phyloP scores from a whole-genome alignment of 139 green algal species.

The Bryopsis sp. region DNA sequence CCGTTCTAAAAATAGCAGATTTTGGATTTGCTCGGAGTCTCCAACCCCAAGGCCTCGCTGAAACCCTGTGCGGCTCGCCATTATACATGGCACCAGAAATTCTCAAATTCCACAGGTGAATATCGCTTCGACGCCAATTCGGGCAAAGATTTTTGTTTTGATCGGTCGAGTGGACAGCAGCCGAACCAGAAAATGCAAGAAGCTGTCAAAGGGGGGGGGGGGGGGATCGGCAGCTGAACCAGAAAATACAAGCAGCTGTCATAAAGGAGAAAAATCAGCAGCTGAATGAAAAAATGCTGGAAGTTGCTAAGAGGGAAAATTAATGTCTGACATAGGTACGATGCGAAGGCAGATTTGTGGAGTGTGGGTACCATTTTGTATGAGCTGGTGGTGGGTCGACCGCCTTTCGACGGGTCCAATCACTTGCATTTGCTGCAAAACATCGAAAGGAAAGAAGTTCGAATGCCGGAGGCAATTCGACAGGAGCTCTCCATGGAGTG shows the following conservation, averaged over 20 bases:
- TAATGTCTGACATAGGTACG: constrained; percentile 11
- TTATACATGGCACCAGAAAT: constrained; percentile 99
- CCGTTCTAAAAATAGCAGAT: constrained; percentile 94
- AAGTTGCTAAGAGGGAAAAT: constrained; percentile 13
- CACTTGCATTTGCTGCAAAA: constrained; percentile 86
- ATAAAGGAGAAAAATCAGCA: too few relatives aligned
- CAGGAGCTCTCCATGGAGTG: constrained; percentile 39
- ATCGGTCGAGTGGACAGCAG: background rate
- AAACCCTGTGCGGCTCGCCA: constrained; percentile 92
- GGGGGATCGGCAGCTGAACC: too few relatives aligned
- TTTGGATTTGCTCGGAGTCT: constrained; percentile 95
- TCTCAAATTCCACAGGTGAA: constrained; percentile 60
- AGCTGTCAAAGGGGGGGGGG: too few relatives aligned
- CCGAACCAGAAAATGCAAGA: too few relatives aligned
- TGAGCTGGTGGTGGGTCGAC: constrained; percentile 71
- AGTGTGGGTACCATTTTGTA: constrained; percentile 92
- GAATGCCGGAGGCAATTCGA: constrained; percentile 55
- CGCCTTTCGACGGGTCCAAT: constrained; percentile 81
- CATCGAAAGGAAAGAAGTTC: constrained; percentile 69
- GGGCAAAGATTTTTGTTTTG: constrained; percentile 17
- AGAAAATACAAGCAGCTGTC: too few relatives aligned
- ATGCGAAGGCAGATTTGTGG: constrained; percentile 86
- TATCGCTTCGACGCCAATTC: constrained; percentile 30
- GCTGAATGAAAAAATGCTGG: background rate
- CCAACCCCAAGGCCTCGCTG: constrained; percentile 77